Evolutionary conservation across 2,329 filamentous ascomycete genomes (phyloP), one percentile per base, ranked within the genome.

Genomic region (Phyllosticta capitalensis): DNA sequence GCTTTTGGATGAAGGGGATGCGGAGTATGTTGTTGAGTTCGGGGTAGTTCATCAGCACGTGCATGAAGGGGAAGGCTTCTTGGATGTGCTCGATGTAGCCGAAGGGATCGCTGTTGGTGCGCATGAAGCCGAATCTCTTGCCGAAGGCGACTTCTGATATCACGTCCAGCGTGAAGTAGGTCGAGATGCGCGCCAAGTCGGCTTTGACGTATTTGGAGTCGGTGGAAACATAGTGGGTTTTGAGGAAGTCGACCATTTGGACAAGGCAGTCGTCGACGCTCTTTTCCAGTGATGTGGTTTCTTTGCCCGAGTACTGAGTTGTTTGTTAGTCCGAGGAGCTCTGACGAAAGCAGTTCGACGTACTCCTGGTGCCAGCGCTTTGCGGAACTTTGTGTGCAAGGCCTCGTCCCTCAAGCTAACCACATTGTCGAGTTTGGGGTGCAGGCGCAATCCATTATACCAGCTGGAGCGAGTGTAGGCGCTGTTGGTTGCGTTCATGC

Each of bases 91-190:
- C 66, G 55, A 81, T 75, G 64, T 80, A 81, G 55, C 74, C 74
- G 63, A 77, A 78, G 0, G 77, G 71, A 61, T 83, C 56, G 4
- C n/a, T 21, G 63, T 83, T 77, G 5, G 71, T 64, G n/a, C 74
- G 72, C 0, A 82, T 64, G 62, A 78, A 79, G 12, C 80, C 79
- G 61, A 82, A 81, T 0, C 75, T 66, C 55, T 78, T 70, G 4
- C 72, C 73, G 59, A 75, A 76, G 7, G 72, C 74, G 28, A 75
- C 64, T 56, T 71, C 70, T 1, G 72, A 74, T 61, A 75, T 74
- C 22, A 74, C 70, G 63, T 76, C 74, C 21, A 76, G 66, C 2
- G 74, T 75, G 67, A 75, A 75, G 67, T 68, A 76, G 9, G 68
- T 70, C 1, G 68, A 70, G 12, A 70, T 63, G 3, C 69, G 66